Evolutionary conservation across 352 stramenopile species (phyloP).

Genomic region (Pythium sp.): DNA sequence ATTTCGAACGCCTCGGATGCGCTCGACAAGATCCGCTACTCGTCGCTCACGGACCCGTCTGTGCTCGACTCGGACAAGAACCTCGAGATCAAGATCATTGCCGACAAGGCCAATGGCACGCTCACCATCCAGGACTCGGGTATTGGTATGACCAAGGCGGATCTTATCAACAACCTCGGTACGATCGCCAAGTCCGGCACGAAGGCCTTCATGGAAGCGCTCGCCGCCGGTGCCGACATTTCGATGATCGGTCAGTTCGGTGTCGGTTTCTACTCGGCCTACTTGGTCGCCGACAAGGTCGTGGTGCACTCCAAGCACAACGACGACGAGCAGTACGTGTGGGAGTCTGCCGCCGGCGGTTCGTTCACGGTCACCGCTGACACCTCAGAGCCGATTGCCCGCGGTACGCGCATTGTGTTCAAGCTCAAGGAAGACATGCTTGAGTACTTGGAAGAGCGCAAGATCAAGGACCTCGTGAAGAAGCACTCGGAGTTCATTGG

Average conservation of each 20-base stretch:
- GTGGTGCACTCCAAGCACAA: constrained; percentile 99
- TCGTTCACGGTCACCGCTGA: constrained; percentile 96
- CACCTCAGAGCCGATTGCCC: constrained; percentile 82
- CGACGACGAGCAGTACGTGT: constrained; percentile 97
- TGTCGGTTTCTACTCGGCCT: constrained; percentile 99
- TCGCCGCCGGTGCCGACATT: constrained; percentile 97
- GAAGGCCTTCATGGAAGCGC: constrained; percentile 99
- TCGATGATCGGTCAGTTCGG: constrained; percentile 99
- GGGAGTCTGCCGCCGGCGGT: constrained; percentile 96
- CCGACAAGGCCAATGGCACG: constrained; percentile 99
- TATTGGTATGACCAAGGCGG: constrained; percentile 99
- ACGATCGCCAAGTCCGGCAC: constrained; percentile 99
- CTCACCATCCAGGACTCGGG: constrained; percentile 98
- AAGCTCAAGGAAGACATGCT: constrained; percentile 99
- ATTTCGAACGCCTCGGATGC: constrained; percentile 97
- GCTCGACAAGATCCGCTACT: constrained; percentile 97
- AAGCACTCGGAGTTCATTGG: constrained; percentile 99
- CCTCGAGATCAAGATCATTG: constrained; percentile 98
- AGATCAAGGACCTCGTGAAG: constrained; percentile 99
- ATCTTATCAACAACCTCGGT: constrained; percentile 99
- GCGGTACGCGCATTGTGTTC: constrained; percentile 96
- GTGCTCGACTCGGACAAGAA: constrained; percentile 97
- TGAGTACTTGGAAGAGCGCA: constrained; percentile 98
- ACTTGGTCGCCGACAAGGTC: constrained; percentile 99
- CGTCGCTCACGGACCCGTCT: constrained; percentile 94